phyloP scores from a whole-genome alignment of 805 yeast species.

The Hanseniaspora meyeri region DNA sequence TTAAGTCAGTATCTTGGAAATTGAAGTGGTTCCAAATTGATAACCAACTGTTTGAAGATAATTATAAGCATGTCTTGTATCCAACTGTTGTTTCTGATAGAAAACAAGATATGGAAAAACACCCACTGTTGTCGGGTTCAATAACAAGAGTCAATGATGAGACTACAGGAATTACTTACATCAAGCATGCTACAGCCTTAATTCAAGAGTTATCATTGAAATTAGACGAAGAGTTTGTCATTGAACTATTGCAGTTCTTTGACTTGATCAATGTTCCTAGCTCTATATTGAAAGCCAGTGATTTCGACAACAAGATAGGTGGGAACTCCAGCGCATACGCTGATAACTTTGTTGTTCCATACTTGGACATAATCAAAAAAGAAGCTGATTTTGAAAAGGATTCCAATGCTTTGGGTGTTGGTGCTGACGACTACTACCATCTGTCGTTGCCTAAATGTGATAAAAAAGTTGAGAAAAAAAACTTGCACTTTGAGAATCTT shows the following conservation, averaged over 20 bases:
- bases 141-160: constrained; percentile 76
- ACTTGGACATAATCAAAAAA: constrained; percentile 18
- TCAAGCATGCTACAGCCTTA: constrained; percentile 81
- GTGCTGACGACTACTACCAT: background rate
- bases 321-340: constrained; percentile 35
- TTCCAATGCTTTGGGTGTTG: background rate
- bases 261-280: constrained; percentile 26
- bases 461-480: constrained; percentile 37
- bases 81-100: constrained; percentile 85
- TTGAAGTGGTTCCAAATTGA: constrained; percentile 92
- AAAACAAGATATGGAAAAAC: constrained; percentile 67
- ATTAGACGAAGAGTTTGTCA: constrained; percentile 83
- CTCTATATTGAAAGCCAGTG: background rate
- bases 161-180: constrained; percentile 75
- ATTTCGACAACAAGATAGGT: background rate
- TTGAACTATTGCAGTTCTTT: constrained; percentile 67
- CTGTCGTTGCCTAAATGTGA: constrained; percentile 47
- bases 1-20: constrained; percentile 67
- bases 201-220: constrained; percentile 87
- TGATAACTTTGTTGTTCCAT: constrained; percentile 28
- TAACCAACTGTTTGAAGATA: constrained; percentile 78
- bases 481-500: constrained; percentile 81
- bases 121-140: constrained; percentile 83
- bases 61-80: constrained; percentile 75
- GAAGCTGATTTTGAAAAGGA: background rate